Evolutionary conservation across 495 filamentous ascomycete species (phyloP), one percentile per base, ranked within the genome.

Genomic region (Penicillium macrosclerotiorum): DNA sequence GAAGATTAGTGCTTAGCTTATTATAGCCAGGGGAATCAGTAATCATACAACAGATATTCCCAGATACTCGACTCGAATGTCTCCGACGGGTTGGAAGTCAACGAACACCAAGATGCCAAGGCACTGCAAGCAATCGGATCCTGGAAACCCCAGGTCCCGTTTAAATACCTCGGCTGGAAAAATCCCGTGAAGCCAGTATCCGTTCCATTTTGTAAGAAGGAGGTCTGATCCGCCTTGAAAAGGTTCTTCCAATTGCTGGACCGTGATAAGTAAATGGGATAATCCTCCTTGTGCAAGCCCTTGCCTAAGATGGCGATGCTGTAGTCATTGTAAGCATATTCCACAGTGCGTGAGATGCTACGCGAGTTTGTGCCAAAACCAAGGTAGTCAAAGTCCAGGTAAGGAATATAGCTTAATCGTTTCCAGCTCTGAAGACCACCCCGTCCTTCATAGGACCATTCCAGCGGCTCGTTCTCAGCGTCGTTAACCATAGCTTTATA

Each of bases 261-360:
- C 0, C 83, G 76, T 22, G 69, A 63, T 4, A 77, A 62, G 46
- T 88, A 88, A 51, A 81, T 87, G 22, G 80, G 75, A 18, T 70
- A 67, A 26, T 85, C 57, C 0, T 55, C 48, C 24, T 81, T 77
- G 12, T 76, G 78, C 14, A 86, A 62, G 0, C 63, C 67, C 14
- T 74, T 67, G 12, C 75, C 81, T 52, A 89, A 76, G 42, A 82
- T 69, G 0, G 84, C 63, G 41, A 90, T 80, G 45, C 75, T 76
- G 53, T 85, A 88, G 62, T 90, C 86, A 55, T 89, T 83, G 55
- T 90, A 89, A 4, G 81, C 75, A 63, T 90, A 89, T 54, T 89
- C 86, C 1, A 90, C 71, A 0, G 85, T 89, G 2, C 86, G 69
- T 0, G 83, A 86, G 26, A 90, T 75, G 59, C 78, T 83, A 11